Conservation (phyloP, 2,329 filamentous ascomycete genomes). For the Sporothrix pseudoabietina region DNA sequence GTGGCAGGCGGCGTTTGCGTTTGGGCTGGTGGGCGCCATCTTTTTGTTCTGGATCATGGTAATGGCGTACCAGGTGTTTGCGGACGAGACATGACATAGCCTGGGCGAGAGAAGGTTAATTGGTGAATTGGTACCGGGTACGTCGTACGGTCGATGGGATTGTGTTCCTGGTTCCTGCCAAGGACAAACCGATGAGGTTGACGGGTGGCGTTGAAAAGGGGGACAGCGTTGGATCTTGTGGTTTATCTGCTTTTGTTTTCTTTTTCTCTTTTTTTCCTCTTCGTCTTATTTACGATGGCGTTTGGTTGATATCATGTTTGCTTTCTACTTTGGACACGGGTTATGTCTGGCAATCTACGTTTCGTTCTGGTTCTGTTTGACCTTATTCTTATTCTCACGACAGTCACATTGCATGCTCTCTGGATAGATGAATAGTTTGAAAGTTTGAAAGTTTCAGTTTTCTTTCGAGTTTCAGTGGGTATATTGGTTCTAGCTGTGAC, state of each 20-base stretch:
- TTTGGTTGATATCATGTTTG: conserved; percentile 11
- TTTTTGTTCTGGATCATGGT: conserved; percentile 70
- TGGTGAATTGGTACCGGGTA: too few species aligned
- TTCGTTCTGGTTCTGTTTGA: background rate
- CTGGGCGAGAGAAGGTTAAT: too few species aligned
- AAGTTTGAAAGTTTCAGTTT: too few species aligned
- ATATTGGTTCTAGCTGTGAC: background rate
- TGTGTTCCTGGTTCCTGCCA: background rate
- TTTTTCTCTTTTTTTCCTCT: background rate
- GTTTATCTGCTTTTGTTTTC: background rate
- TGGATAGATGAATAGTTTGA: background rate
- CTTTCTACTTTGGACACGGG: background rate
- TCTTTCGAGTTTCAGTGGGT: background rate
- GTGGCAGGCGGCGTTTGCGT: conserved; percentile 67
- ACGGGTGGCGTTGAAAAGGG: conserved; percentile 1
- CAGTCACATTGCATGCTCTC: background rate
- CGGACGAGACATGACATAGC: conserved; percentile 33
- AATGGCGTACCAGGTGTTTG: conserved; percentile 68
- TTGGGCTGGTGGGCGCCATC: conserved; percentile 60
- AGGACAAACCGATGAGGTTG: background rate
- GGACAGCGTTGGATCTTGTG: background rate
- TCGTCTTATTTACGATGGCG: background rate
- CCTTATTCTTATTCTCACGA: background rate
- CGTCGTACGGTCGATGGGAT: background rate
- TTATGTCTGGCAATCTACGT: background rate